Evolutionary conservation across 2,329 filamentous ascomycete genomes (phyloP).

Genomic region (Arthrobotrys musiformis): DNA sequence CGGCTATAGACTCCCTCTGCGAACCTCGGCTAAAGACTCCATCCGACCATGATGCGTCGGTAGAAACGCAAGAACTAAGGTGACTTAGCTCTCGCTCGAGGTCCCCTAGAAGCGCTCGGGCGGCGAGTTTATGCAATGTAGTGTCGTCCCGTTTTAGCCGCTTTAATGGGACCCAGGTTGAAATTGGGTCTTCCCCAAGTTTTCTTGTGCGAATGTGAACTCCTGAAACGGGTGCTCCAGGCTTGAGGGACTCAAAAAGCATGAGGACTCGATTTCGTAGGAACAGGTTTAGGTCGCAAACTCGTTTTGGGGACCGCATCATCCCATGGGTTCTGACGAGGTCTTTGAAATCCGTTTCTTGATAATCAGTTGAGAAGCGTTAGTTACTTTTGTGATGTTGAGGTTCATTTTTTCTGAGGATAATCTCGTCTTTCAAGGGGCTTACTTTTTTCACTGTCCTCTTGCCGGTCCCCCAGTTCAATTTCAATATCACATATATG

Average conservation of each 20-base stretch:
- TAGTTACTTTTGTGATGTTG: too few relatives aligned
- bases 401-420: too few relatives aligned
- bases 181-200: not conserved
- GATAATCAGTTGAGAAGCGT: too few relatives aligned
- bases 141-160: not conserved
- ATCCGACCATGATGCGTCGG: not conserved
- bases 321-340: not conserved
- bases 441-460: too few relatives aligned
- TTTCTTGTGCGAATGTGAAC: not conserved
- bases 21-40: not conserved
- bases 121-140: constrained; percentile 13
- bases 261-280: constrained; percentile 20
- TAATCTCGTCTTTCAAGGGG: too few relatives aligned
- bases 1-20: too few relatives aligned
- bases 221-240: not conserved
- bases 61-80: not conserved
- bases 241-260: constrained; percentile 15
- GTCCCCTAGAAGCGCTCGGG: not conserved
- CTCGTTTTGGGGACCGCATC: constrained; percentile 7
- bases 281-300: constrained; percentile 2
- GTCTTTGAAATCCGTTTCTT: not conserved
- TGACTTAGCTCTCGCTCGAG: constrained; percentile 8
- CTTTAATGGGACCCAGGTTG: constrained; percentile 1
- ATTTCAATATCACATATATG: constrained; percentile 13
- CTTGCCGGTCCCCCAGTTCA: not conserved